These are phyloP conservation scores for Jacaranda copaia DNA, from an alignment of 257 asterid species.

Conservation along the genomic window DNA sequence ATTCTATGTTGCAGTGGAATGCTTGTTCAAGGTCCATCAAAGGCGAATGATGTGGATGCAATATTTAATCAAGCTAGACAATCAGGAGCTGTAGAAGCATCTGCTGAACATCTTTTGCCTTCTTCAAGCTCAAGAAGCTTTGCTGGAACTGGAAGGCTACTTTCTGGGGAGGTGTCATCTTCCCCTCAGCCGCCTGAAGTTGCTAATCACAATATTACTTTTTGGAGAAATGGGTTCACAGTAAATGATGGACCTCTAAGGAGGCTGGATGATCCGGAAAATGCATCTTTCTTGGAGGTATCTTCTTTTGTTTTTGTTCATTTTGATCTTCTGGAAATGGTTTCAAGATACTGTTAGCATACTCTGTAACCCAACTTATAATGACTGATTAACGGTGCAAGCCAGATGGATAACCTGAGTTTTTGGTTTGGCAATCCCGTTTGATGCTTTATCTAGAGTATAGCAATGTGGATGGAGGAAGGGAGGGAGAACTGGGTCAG, in stretches of 20 bases:
- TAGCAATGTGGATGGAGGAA: too few species aligned
- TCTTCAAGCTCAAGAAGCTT: conserved; percentile 79
- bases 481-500: too few species aligned
- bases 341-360: background rate
- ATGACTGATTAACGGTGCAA: background rate
- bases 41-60: conserved; percentile 58
- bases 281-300: conserved; percentile 84
- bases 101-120: conserved; percentile 58
- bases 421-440: too few species aligned
- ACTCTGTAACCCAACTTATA: background rate
- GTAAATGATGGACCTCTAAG: conserved; percentile 81
- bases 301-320: background rate
- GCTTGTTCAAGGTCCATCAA: conserved; percentile 87
- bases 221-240: conserved; percentile 89
- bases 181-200: conserved; percentile 64
- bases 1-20: conserved; percentile 63
- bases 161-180: conserved; percentile 68
- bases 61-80: conserved; percentile 78
- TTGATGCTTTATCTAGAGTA: too few species aligned
- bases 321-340: background rate
- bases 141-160: conserved; percentile 78
- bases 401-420: conserved; percentile 2
- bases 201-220: conserved; percentile 59
- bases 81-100: conserved; percentile 61
- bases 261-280: conserved; percentile 81